A percentile compares a stretch with the other conserved stretches of the same genome.
These are phyloP conservation scores for Fraxinus excelsior DNA, from an alignment of 257 asterid species.

Conservation along the genomic window DNA sequence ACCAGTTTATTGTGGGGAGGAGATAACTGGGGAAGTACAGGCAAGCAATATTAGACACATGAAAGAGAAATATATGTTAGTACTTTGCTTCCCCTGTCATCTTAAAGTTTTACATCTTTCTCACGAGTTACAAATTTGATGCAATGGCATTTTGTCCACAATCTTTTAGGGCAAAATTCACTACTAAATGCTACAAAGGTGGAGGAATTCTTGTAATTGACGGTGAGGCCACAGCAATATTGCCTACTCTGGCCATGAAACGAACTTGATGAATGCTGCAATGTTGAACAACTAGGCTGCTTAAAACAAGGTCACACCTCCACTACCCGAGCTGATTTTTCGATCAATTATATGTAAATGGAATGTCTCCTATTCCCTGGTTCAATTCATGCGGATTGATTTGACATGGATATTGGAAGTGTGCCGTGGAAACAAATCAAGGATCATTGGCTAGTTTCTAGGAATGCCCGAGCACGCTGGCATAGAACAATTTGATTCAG, in stretches of 20 bases:
- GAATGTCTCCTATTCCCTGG: no score
- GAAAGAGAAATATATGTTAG: constrained; percentile 58
- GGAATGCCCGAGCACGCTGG: no score
- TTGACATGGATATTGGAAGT: not conserved
- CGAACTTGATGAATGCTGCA: not conserved
- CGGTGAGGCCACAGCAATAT: constrained; percentile 68
- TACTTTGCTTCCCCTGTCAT: not conserved
- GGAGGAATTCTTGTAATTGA: constrained; percentile 45
- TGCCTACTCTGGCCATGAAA: constrained; percentile 50
- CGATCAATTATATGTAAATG: not conserved
- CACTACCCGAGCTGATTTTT: not conserved
- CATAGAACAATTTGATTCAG: no score
- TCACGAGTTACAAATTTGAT: not conserved
- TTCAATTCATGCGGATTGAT: no score
- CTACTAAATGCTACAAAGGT: constrained; percentile 57
- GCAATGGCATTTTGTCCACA: not conserved
- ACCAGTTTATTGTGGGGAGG: constrained; percentile 76
- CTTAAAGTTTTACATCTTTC: not conserved
- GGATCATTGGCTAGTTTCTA: not conserved
- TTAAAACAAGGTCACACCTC: not conserved
- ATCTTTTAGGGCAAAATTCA: constrained; percentile 53
- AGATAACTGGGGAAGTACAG: constrained; percentile 56
- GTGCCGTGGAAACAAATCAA: not conserved
- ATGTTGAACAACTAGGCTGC: not conserved
- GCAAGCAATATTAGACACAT: constrained; percentile 51